phyloP scores from a whole-genome alignment of 345 rosid genomes.

The Salix suchowensis region DNA sequence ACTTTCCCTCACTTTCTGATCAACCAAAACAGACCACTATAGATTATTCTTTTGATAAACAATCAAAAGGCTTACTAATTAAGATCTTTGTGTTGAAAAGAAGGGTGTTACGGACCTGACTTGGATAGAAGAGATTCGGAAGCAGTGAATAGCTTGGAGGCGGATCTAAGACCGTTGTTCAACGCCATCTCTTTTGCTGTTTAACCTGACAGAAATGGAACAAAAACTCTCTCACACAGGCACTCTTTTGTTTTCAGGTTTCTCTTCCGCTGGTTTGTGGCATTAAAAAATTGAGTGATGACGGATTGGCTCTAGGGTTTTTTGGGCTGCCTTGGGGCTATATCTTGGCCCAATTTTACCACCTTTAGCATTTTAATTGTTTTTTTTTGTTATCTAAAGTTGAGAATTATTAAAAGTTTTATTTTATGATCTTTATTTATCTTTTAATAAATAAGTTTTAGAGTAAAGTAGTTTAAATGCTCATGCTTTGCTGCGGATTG shows the following conservation, averaged over 20 bases:
- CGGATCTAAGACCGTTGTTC: conserved; percentile 64
- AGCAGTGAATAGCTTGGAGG: conserved; percentile 56
- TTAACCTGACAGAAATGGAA: not conserved
- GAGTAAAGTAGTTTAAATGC: no score
- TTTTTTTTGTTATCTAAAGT: no score
- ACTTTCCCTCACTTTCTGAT: not conserved
- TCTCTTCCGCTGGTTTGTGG: not conserved
- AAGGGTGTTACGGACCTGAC: conserved; percentile 39
- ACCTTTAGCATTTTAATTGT: not conserved
- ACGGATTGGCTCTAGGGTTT: not conserved
- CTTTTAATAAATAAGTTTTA: no score
- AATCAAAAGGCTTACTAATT: not conserved
- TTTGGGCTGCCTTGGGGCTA: not conserved
- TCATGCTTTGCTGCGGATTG: no score
- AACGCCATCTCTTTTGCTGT: conserved; percentile 42
- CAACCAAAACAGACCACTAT: not conserved
- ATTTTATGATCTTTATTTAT: not conserved
- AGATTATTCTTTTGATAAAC: not conserved
- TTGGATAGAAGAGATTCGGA: conserved; percentile 49
- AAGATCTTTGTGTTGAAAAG: not conserved
- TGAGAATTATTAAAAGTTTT: no score
- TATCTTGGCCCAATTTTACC: not conserved
- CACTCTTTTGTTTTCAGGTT: not conserved
- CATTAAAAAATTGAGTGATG: not conserved
- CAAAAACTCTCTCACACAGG: no score